phyloP scores from a whole-genome alignment of 1,139 yeast species.

The Yarrowia galli region DNA sequence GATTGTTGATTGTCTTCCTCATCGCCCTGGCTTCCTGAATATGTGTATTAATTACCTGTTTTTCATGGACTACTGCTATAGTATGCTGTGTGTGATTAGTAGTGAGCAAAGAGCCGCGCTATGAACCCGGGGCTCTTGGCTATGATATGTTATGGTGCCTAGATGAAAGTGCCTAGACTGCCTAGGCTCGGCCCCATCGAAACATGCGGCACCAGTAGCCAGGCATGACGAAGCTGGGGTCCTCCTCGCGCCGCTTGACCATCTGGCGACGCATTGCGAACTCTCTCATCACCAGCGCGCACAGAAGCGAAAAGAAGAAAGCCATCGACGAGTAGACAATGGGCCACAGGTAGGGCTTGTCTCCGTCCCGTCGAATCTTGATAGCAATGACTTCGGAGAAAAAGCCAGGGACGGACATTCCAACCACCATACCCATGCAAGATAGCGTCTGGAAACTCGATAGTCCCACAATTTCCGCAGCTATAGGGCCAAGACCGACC shows the following conservation, averaged over 20 bases:
- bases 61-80: too few species aligned
- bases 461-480: slow-evolving; percentile 29
- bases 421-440: slow-evolving; percentile 39
- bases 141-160: too few species aligned
- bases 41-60: too few species aligned
- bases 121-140: neutral
- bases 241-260: neutral
- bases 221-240: slow-evolving; percentile 18
- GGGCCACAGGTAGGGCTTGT: slow-evolving; percentile 35
- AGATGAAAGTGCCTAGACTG: too few species aligned
- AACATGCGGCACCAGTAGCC: slow-evolving; percentile 34
- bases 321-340: slow-evolving; percentile 37
- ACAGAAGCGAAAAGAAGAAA: slow-evolving; percentile 13
- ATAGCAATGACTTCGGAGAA: slow-evolving; percentile 36
- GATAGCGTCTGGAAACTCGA: slow-evolving; percentile 28
- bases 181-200: slow-evolving; percentile 9
- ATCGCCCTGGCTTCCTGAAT: too few species aligned
- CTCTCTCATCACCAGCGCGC: slow-evolving; percentile 30
- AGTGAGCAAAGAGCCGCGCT: neutral
- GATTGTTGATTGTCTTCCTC: too few species aligned
- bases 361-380: slow-evolving; percentile 36
- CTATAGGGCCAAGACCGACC: slow-evolving; percentile 37
- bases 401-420: slow-evolving; percentile 36
- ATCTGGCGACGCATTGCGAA: slow-evolving; percentile 12
- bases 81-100: neutral